Base-by-base conservation (phyloP, 2,329 filamentous ascomycete species). In the Daldinia sp. region DNA sequence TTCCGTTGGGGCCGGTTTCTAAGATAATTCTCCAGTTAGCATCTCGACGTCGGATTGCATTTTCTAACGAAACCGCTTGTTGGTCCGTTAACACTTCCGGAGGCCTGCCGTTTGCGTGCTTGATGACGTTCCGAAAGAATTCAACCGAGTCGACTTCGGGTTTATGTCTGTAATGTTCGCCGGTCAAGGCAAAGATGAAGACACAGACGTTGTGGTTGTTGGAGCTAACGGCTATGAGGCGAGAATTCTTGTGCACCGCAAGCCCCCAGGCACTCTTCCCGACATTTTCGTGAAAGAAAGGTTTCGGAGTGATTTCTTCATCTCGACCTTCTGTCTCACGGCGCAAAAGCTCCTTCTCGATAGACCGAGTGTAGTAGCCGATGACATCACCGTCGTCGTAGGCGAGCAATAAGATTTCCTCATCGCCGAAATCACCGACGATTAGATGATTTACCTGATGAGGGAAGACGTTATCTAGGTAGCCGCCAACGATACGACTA, bases 241-340 rank as follows among this genome's bases (percentile, higher is more conserved):
- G 87, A n/a, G 92, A 92, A 65, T 88, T 80, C 64, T 87, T 84
- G 75, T 98, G 94, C 9, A 97, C 84, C 6, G 93, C 90, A 48
- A 97, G 77, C 0, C 94, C 95, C 95, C 95, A 99, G 2, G 94
- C 94, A 62, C 92, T 94, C 21, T 78, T 79, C 1, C 86, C 86
- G 2, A 97, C 93, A 73, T 91, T 93, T 34, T 90, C 85, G 61
- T 87, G 86, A 59, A 97, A 91, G 72, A 96, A 91, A 74, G 73
- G 58, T 72, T 70, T 37, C 25, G 65, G 65, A 43, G 21, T 60
- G 41, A 17, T 58, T 37, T 35, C 29, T 17, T 47, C 34, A 19
- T 52, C 39, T 23, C 35, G 34, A 19, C 49, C 49, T 10, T 80
- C 77, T 11, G 45, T 47, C 51, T 72, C 70, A 6, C 59, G 60